Evolutionary conservation across 2,329 filamentous ascomycete genomes (phyloP), one percentile per base, ranked within the genome.

Genomic region (Huntiella moniliformis): DNA sequence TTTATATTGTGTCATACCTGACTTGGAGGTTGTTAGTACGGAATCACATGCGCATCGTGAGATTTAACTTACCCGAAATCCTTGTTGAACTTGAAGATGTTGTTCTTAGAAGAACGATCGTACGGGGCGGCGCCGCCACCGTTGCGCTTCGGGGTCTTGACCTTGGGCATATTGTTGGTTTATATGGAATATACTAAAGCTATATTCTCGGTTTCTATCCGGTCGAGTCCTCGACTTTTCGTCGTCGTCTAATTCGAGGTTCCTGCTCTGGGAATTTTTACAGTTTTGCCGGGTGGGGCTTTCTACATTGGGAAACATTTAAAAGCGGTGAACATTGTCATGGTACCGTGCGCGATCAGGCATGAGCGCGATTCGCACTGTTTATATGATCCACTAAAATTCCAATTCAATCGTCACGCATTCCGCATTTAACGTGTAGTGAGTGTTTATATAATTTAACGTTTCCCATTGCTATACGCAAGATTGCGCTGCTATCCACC

Each of bases 21-120:
- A 40, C 47, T 49, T 13, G 6, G 31, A 15, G 17, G 16, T n/a
- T 42, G 33, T 48, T 48, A 48, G 46, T 34, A 32, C 28, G 11
- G 12, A 11, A 35, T 33, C 15, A 5, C 7, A 15, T 16, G 15
- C 11, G 13, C 12, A 45, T 38, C n/a, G 7, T 22, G 16, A 32
- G 17, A 17, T 42, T 12, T 13, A 18, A 45, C 44, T 34, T 38
- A 50, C 48, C 88, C 86, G 53, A 91, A 74, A 60, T 88, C 69
- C 55, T 82, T 91, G 68, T 93, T 94, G 76, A 95, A 93, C 61
- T 92, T 93, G 74, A 96, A 96, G 62, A 95, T 84, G 56, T 83
- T 87, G 66, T 93, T 86, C 57, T 67, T 67, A 48, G 58, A 56
- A 7, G 59, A 54, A 46, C 64, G 61, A 17, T 68, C 65, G 54